Conservation (phyloP, 306 rosid genomes). For the Ceratonia siliqua region DNA sequence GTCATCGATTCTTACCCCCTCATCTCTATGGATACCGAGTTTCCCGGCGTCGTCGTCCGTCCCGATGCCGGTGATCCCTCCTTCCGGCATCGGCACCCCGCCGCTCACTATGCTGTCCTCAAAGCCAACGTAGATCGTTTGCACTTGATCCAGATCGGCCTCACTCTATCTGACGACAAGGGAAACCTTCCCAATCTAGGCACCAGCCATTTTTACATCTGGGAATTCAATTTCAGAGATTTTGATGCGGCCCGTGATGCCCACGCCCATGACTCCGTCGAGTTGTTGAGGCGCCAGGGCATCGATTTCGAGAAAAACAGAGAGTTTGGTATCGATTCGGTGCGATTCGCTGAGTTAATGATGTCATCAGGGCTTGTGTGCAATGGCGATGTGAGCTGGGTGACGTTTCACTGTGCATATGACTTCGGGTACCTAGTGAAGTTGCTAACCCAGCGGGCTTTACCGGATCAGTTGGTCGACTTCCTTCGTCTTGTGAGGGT, state of each 20-base stretch:
- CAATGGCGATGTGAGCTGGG: constrained; percentile 54
- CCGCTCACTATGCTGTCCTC: constrained; percentile 45
- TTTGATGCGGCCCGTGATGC: constrained; percentile 60
- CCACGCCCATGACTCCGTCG: constrained; percentile 62
- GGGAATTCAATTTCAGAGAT: constrained; percentile 74
- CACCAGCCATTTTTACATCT: constrained; percentile 34
- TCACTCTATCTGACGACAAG: constrained; percentile 49
- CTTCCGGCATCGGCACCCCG: background rate
- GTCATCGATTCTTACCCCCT: constrained; percentile 42
- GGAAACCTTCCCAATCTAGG: constrained; percentile 66
- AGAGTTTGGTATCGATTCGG: constrained; percentile 46
- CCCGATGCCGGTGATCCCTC: constrained; percentile 36
- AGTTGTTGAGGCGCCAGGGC: constrained; percentile 59
- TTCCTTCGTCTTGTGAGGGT: constrained; percentile 46
- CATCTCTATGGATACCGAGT: constrained; percentile 80
- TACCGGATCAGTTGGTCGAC: constrained; percentile 45
- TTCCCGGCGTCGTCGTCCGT: constrained; percentile 69
- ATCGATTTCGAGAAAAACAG: constrained; percentile 59
- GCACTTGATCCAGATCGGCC: constrained; percentile 68
- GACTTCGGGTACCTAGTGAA: constrained; percentile 77
- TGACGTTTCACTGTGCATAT: constrained; percentile 69
- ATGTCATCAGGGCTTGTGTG: constrained; percentile 76
- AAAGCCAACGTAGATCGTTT: constrained; percentile 80
- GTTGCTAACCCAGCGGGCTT: constrained; percentile 43
- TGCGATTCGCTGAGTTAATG: constrained; percentile 58